Conservation (phyloP, 306 rosid genomes). For the Delonix regia region DNA sequence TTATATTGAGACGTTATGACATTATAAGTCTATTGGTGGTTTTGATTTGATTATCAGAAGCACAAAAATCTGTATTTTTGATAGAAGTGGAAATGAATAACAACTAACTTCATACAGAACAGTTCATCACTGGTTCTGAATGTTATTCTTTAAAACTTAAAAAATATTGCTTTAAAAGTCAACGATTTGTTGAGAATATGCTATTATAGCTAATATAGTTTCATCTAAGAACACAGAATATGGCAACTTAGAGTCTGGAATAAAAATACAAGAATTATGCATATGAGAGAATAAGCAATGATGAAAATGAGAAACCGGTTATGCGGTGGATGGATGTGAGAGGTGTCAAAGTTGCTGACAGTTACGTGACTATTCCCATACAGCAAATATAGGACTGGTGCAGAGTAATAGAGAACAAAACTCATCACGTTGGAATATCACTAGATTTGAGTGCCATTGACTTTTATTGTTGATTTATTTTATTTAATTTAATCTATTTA, state of each 20-base stretch:
- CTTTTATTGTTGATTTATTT: background rate
- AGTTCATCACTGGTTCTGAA: slow-evolving; percentile 1
- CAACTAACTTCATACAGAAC: background rate
- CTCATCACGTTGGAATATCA: background rate
- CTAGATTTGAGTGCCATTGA: background rate
- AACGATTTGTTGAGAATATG: background rate
- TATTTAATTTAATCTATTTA: background rate
- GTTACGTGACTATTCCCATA: background rate
- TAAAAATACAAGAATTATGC: background rate
- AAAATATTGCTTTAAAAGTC: background rate
- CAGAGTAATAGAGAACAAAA: slow-evolving; percentile 15
- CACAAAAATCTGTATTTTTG: slow-evolving; percentile 16
- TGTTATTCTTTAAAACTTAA: background rate
- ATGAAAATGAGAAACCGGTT: background rate
- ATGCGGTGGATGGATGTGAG: background rate
- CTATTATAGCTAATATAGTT: background rate
- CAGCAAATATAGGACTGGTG: background rate
- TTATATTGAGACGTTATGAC: slow-evolving; percentile 9
- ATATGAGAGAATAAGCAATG: slow-evolving; percentile 1
- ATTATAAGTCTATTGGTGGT: background rate
- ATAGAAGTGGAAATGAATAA: background rate
- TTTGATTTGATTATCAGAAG: slow-evolving; percentile 9
- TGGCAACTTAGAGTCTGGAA: background rate
- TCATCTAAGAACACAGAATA: too few relatives aligned
- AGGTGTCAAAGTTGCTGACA: background rate